Base-by-base conservation (phyloP, 352 stramenopile species). In the Phytopythium sindhum region DNA sequence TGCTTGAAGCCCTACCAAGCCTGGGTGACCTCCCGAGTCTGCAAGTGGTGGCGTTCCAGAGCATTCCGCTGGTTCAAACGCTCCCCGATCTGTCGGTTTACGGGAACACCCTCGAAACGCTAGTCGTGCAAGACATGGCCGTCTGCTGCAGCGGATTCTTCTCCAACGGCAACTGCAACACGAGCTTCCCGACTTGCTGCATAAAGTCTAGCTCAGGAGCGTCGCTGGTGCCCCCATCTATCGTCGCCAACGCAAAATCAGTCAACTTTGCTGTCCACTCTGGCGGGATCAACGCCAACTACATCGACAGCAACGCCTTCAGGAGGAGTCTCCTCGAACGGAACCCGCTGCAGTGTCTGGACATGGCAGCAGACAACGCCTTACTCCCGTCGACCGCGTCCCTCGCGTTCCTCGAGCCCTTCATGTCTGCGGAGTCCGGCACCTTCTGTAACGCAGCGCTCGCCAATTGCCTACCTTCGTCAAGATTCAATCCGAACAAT, bases 121-220 rank as follows among this genome's bases (percentile, higher is more conserved):
- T 74, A n/a, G 72, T 74, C 3, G 35, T 77, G 2, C 70, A 77
- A 44, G 33, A 74, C 37, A 54, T 57, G 10, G 51, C 60, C 2
- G 57, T 24, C 19, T 77, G 70, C 45, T 77, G 70, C 53, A 77
- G 63, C 58, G 70, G 70, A 4, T 77, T 72, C 53, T 48, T 77
- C 2, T 61, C 31, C 11, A 60, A 39, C 11, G 70, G 70, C 11
- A 41, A 10, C 10, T 77, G 70, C 51, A 72, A 77, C 33, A 77
- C 66, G 24, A 72, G 23, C 2, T 74, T 74, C 24, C 66, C 47
- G 28, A 77, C n/a, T 56, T 77, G 70, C 26, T 74, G 70, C 24
- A 39, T 3, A 50, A 28, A 33, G 10, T 48, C 21, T 5, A 21
- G 11, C 23, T 15, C 24, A 17, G 1, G 24, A 35, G 8, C 51